Conservation (phyloP, 352 stramenopile species). For the Globisporangium solare region DNA sequence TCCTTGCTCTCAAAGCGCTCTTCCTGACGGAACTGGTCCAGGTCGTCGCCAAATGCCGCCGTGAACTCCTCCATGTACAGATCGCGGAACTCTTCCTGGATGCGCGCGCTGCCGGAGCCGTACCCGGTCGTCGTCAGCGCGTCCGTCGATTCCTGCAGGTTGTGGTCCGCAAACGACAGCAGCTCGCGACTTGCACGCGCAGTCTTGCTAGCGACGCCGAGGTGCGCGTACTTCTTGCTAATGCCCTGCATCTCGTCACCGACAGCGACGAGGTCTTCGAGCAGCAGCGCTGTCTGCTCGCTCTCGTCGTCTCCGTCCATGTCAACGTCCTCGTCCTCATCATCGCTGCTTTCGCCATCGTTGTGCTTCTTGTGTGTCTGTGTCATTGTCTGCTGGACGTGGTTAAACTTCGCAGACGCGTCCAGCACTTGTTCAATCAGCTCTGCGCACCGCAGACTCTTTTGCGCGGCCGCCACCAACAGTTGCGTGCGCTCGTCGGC, state of each 20-base stretch:
- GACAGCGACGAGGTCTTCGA: constrained; percentile 54
- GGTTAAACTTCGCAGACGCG: constrained; percentile 37
- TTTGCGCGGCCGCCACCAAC: constrained; percentile 35
- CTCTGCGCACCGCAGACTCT: constrained; percentile 68
- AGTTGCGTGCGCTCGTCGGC: constrained; percentile 32
- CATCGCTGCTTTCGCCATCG: constrained; percentile 11
- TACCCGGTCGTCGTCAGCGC: constrained; percentile 14
- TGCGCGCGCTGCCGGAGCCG: constrained; percentile 10
- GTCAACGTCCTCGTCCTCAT: constrained; percentile 29
- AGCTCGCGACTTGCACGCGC: constrained; percentile 48
- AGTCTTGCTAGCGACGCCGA: constrained; percentile 48
- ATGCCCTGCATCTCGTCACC: constrained; percentile 44
- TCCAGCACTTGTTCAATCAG: constrained; percentile 73
- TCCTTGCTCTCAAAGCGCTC: constrained; percentile 84
- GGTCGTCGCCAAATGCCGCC: constrained; percentile 74
- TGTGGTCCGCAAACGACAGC: constrained; percentile 38
- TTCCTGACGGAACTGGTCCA: constrained; percentile 83
- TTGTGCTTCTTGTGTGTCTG: constrained; percentile 22
- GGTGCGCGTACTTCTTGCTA: constrained; percentile 37
- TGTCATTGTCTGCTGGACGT: constrained; percentile 38
- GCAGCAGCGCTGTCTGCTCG: constrained; percentile 40
- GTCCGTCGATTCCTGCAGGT: constrained; percentile 28
- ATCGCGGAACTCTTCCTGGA: constrained; percentile 59
- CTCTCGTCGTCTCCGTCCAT: constrained; percentile 28
- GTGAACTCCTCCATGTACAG: constrained; percentile 87